These are phyloP conservation scores for Macrolepiota fuliginosa DNA, from an alignment of 768 basidiomycete genomes.

Conservation along the genomic window DNA sequence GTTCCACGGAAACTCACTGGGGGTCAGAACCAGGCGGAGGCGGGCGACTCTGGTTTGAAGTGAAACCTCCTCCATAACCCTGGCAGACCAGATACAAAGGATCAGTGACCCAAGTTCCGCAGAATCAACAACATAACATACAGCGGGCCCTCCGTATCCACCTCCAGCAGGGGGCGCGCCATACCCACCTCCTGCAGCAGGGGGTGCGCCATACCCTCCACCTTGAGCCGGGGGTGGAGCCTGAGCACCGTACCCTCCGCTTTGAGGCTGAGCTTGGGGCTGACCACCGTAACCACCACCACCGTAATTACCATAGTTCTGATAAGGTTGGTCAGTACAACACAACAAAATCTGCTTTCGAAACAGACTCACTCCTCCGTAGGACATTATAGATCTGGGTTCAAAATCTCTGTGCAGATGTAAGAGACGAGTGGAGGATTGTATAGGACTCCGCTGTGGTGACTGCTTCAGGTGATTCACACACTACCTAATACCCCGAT, in stretches of 20 bases:
- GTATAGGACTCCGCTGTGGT: background rate
- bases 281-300: constrained; percentile 22
- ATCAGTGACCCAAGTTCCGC: background rate
- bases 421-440: background rate
- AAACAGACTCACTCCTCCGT: constrained; percentile 24
- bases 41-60: constrained; percentile 31
- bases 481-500: background rate
- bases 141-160: constrained; percentile 4
- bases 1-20: constrained; percentile 45
- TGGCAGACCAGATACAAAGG: constrained; percentile 9
- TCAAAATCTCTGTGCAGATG: background rate
- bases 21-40: constrained; percentile 73
- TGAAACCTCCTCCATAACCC: constrained; percentile 40
- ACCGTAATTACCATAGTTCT: constrained; percentile 20
- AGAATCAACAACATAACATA: background rate
- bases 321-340: background rate
- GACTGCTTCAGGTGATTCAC: background rate
- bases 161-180: constrained; percentile 15
- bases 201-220: constrained; percentile 25
- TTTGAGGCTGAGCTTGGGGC: background rate
- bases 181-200: constrained; percentile 19
- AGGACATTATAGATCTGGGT: constrained; percentile 28
- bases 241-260: constrained; percentile 23
- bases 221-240: background rate
- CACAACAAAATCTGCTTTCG: background rate